These are phyloP conservation scores for Didymella segeticola DNA, from an alignment of 2,329 filamentous ascomycete species.

Conservation along the genomic window DNA sequence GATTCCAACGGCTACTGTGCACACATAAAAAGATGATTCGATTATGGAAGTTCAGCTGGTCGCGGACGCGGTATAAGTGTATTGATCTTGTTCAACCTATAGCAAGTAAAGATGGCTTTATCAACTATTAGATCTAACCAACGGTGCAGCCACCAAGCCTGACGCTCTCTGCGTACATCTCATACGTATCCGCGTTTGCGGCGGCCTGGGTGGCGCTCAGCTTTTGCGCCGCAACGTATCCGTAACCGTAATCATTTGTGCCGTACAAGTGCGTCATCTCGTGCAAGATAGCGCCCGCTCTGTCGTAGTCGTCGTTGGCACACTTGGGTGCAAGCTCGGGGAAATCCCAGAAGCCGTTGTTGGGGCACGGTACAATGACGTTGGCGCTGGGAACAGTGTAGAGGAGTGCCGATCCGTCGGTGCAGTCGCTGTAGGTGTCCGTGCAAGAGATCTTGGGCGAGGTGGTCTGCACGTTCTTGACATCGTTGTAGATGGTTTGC, in stretches of 20 bases:
- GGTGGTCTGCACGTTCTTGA: slow-evolving; percentile 21
- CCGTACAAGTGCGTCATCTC: slow-evolving; percentile 20
- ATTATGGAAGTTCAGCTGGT: no score
- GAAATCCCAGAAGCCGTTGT: slow-evolving; percentile 21
- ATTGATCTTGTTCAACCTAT: no score
- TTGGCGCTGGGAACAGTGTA: slow-evolving; percentile 16
- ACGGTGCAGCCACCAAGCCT: slow-evolving; percentile 17
- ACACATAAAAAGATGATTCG: no score
- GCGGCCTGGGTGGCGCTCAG: slow-evolving; percentile 12
- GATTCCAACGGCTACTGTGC: no score
- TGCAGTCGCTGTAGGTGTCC: slow-evolving; percentile 19
- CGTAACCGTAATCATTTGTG: slow-evolving; percentile 9
- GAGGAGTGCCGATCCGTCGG: slow-evolving; percentile 17
- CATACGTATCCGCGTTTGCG: slow-evolving; percentile 19
- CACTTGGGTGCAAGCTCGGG: slow-evolving; percentile 9
- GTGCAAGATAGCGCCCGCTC: slow-evolving; percentile 14
- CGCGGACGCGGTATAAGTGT: no score
- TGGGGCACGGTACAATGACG: slow-evolving; percentile 17
- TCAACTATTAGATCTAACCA: no score
- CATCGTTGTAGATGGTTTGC: slow-evolving; percentile 20
- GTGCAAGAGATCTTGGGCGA: slow-evolving; percentile 24
- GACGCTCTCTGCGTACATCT: slow-evolving; percentile 22
- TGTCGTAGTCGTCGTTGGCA: slow-evolving; percentile 17
- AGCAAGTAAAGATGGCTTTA: no score
- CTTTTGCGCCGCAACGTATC: slow-evolving; percentile 11